Percentiles rank a stretch among this genome's conserved stretches.
phyloP scores from a whole-genome alignment of 148 eudicot genomes.

The Mesembryanthemum crystallinum region DNA sequence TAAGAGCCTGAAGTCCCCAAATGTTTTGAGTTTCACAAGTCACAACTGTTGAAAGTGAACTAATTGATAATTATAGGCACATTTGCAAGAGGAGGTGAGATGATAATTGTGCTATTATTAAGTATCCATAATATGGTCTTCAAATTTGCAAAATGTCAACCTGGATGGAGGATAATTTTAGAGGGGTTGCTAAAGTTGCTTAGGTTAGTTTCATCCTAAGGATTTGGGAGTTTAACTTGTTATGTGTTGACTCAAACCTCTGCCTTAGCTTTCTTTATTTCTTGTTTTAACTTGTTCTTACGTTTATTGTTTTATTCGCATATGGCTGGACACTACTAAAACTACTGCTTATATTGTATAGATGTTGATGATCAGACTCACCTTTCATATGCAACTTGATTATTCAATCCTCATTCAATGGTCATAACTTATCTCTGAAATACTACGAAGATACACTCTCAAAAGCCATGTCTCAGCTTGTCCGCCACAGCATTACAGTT shows the following conservation, averaged over 20 bases:
- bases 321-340: too few species aligned
- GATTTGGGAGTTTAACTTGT: background rate
- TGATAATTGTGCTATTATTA: background rate
- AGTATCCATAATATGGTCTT: background rate
- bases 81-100: background rate
- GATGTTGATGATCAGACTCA: constrained; percentile 79
- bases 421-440: constrained; percentile 57
- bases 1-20: background rate
- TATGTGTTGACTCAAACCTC: background rate
- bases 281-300: too few species aligned
- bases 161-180: background rate
- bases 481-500: constrained; percentile 36
- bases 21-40: background rate
- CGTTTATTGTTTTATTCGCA: too few species aligned
- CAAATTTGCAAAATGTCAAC: background rate
- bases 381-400: too few species aligned
- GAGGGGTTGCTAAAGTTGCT: constrained; percentile 1
- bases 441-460: constrained; percentile 59
- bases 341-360: constrained; percentile 29
- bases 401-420: constrained; percentile 41
- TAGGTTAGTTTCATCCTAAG: background rate
- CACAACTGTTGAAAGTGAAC: too few species aligned
- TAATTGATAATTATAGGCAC: background rate
- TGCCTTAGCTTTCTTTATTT: background rate
- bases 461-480: constrained; percentile 40